Percentiles rank a stretch among this genome's conserved stretches.
These are phyloP conservation scores for Monosporascus sp. DNA, from an alignment of 2,329 filamentous ascomycete genomes.

Conservation along the genomic window DNA sequence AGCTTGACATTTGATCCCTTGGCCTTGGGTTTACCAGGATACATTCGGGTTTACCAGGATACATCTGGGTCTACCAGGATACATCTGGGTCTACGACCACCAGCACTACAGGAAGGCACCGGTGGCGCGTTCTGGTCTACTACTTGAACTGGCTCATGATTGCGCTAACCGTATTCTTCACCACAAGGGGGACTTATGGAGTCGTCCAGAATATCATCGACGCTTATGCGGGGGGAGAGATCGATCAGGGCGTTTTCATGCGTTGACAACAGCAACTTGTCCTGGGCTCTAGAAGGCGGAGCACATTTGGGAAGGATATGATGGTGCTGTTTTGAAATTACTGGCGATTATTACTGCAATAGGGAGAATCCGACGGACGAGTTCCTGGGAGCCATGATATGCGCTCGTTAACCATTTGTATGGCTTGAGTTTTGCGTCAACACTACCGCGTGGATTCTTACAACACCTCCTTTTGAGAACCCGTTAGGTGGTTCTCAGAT, in stretches of 20 bases:
- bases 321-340: neutral
- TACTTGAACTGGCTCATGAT: slow-evolving; percentile 32
- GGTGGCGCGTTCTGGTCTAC: slow-evolving; percentile 23
- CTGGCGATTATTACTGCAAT: neutral
- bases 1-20: slow-evolving; percentile 31
- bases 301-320: neutral
- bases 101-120: slow-evolving; percentile 24
- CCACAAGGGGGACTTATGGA: slow-evolving; percentile 37
- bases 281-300: slow-evolving; percentile 6
- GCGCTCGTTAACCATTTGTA: too few relatives aligned
- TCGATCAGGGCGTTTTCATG: slow-evolving; percentile 43
- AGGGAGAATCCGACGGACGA: neutral
- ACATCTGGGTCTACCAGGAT: slow-evolving; percentile 30
- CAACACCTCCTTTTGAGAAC: too few relatives aligned
- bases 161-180: slow-evolving; percentile 31
- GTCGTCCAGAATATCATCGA: slow-evolving; percentile 46
- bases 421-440: too few relatives aligned
- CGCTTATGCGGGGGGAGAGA: slow-evolving; percentile 42
- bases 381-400: neutral
- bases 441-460: too few relatives aligned
- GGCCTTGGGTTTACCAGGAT: slow-evolving; percentile 29
- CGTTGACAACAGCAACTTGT: slow-evolving; percentile 38
- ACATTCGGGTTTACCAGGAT: slow-evolving; percentile 32
- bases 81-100: slow-evolving; percentile 33
- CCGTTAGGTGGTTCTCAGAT: too few relatives aligned